Percentiles rank a stretch among this genome's conserved stretches.
Evolutionary conservation across 192 early-diverging fungal species (phyloP).

Genomic region (Coemansia sp.): DNA sequence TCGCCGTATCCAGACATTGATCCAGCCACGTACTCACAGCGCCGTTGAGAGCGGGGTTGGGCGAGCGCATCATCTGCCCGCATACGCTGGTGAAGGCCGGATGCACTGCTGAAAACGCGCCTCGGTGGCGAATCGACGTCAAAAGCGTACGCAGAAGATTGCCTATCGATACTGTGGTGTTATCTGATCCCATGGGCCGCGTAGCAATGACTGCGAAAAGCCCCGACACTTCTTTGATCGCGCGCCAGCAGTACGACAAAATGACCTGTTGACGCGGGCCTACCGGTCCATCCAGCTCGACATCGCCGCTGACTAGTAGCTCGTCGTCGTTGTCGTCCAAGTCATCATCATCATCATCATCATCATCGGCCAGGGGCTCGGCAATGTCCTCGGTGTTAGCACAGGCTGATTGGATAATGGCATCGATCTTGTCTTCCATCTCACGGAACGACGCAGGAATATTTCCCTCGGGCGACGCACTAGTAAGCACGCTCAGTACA

Average conservation of each 20-base stretch:
- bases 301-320: slow-evolving; percentile 19
- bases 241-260: slow-evolving; percentile 89
- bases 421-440: slow-evolving; percentile 60
- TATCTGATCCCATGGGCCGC: slow-evolving; percentile 16
- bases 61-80: slow-evolving; percentile 65
- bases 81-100: slow-evolving; percentile 76
- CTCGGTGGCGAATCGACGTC: slow-evolving; percentile 85
- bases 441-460: slow-evolving; percentile 79
- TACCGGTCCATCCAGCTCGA: slow-evolving; percentile 34
- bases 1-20: slow-evolving; percentile 75
- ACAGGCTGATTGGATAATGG: slow-evolving; percentile 36
- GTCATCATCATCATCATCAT: no score
- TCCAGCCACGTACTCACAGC: slow-evolving; percentile 78
- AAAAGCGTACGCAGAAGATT: slow-evolving; percentile 57
- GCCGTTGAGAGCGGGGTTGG: slow-evolving; percentile 53
- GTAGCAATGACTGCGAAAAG: slow-evolving; percentile 50
- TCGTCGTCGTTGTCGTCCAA: slow-evolving; percentile 53
- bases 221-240: slow-evolving; percentile 83
- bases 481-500: slow-evolving; percentile 72
- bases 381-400: background rate
- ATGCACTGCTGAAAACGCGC: slow-evolving; percentile 90
- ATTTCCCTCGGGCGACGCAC: slow-evolving; percentile 88
- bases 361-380: background rate
- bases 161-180: slow-evolving; percentile 31
- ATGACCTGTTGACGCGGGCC: slow-evolving; percentile 82